These are phyloP conservation scores for Malus domestica DNA, from an alignment of 306 rosid species.

Conservation along the genomic window DNA sequence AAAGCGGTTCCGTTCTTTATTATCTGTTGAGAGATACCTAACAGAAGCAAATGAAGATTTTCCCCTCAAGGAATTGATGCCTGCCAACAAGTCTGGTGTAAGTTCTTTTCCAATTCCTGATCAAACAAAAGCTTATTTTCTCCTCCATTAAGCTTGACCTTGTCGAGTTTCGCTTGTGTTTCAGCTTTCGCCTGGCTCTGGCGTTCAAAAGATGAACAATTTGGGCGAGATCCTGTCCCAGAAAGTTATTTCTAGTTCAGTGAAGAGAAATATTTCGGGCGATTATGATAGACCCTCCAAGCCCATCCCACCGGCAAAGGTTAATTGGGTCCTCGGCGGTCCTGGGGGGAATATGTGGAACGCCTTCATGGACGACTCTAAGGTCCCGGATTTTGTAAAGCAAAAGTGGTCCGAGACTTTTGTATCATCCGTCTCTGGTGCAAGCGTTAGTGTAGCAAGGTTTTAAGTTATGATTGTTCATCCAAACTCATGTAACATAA, in stretches of 20 bases:
- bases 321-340: slow-evolving; percentile 59
- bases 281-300: slow-evolving; percentile 8
- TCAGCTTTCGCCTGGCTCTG: slow-evolving; percentile 22
- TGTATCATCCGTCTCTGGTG: slow-evolving; percentile 19
- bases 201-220: slow-evolving; percentile 9
- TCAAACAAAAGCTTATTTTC: slow-evolving; percentile 5
- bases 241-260: slow-evolving; percentile 10
- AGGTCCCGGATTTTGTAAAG: slow-evolving; percentile 42
- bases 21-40: slow-evolving; percentile 37
- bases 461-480: slow-evolving; percentile 18
- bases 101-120: neutral
- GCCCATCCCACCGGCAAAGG: slow-evolving; percentile 34
- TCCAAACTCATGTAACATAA: neutral
- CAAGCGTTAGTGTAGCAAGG: slow-evolving; percentile 1
- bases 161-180: slow-evolving; percentile 18
- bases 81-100: slow-evolving; percentile 7
- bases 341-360: slow-evolving; percentile 41
- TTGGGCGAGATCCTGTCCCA: neutral
- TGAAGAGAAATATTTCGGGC: slow-evolving; percentile 14
- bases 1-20: slow-evolving; percentile 28
- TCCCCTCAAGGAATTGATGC: slow-evolving; percentile 30
- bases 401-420: slow-evolving; percentile 57
- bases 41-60: slow-evolving; percentile 14
- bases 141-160: slow-evolving; percentile 6
- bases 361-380: slow-evolving; percentile 31